Evolutionary conservation across 208 protist genomes (phyloP), one percentile per base, ranked within the genome.

Genomic region (Lotmaria passim): DNA sequence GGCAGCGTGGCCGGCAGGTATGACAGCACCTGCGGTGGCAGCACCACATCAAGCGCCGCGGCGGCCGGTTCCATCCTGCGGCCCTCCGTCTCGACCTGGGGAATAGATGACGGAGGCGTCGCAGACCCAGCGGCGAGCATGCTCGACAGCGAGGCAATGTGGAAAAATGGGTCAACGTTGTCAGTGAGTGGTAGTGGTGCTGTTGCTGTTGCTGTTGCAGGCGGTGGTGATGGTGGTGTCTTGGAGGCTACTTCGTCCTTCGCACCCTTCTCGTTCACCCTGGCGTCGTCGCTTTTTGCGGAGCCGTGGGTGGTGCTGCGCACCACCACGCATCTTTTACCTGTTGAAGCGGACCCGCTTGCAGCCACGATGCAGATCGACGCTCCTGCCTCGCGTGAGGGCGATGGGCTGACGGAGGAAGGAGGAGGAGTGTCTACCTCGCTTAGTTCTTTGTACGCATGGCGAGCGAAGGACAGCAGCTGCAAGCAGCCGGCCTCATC

Each of bases 261-360:
- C 15, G 59, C 68, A 7, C 46, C 48, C 2, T 55, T 38, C 6
- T 65, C 34, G 10, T 31, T 73, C 7, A 67, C 48, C 2, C 47
- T 58, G n/a, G 43, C 68, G 30, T 59, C 55, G 38, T 46, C 36
- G 5, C 68, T 73, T 21, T 59, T 73, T 39, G 21, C 17, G 3
- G 58, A 66, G 14, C 47, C 58, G 14, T 73, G 59, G 68, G 26
- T 53, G 24, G 15, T 73, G 52, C 68, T 73, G 36, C 58, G 51
- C 30, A 73, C 68, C 1, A 67, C 68, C 31, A 53, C 41, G 46
- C 59, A 73, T n/a, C 1, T 46, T 3, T 41, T 73, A 7, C 50
- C 68, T 1, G 30, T 61, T 4, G 47, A 31, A 6, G 30, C 19
- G 11, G 47, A 12, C 2, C 11, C 33, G n/a, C 52, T 12, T 1